Evolutionary conservation across 202 grass and related monocot genomes (phyloP), one percentile per base, ranked within the genome.

Genomic region (Bolboschoenoplectus hybrid): DNA sequence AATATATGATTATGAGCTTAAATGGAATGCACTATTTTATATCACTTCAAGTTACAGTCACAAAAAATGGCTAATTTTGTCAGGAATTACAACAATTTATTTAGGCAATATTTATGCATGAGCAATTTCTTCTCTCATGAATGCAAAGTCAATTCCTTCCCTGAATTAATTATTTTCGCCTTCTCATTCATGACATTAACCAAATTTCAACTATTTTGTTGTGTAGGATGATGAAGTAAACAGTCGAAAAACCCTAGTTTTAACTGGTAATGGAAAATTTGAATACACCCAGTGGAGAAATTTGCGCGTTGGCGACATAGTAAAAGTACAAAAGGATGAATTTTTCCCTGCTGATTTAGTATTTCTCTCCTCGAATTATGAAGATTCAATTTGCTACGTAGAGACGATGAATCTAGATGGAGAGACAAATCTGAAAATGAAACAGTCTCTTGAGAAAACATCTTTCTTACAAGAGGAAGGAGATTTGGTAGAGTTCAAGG

Each of bases 321-420:
- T 98, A 35, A 98, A 86, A 85, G 91, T 98, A 2, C 84, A 94
- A 40, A 98, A 98, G 16, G 96, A 98, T 63, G 76, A 92, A 0
- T 98, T 92, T 89, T 98, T 98, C 62, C 96, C 96, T 1, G 91
- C 96, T 17, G 96, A 98, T 81, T 91, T 98, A 6, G 62, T 98
- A 65, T 69, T 98, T 9, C 87, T 98, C 6, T 91, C 96, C 0
- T 98, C 96, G 9, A 98, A 91, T 88, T 95, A 95, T 43, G 93
- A 91, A 1, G 96, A 98, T 77, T 89, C 86, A 44, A 85, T 94
- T 78, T 98, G 96, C 89, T 98, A 95, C 51, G 96, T 95, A 0
- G 96, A 98, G 90, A 98, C 96, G 0, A 98, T 98, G 96, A 98
- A 98, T 85, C 86, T 98, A 11, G 96, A 98, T 26, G 96, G 96